Percentiles rank a stretch among this genome's conserved stretches.
phyloP scores from a whole-genome alignment of 106 monocot genomes.

The Phalaenopsis equestris region DNA sequence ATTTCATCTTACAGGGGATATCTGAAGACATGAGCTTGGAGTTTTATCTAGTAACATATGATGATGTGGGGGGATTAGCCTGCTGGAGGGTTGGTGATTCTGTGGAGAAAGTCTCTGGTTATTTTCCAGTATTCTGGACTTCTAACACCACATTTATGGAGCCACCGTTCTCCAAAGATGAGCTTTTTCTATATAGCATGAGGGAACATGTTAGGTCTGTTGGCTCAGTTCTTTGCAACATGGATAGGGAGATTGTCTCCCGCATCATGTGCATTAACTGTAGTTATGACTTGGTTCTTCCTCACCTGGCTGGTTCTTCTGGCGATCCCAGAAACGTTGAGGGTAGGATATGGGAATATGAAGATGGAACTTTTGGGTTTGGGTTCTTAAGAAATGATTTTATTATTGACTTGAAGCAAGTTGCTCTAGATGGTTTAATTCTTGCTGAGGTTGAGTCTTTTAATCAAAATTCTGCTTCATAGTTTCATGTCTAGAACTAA shows the following conservation, averaged over 20 bases:
- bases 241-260: slow-evolving; percentile 35
- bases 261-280: slow-evolving; percentile 66
- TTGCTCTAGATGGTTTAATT: slow-evolving; percentile 52
- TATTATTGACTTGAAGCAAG: slow-evolving; percentile 70
- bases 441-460: slow-evolving; percentile 36
- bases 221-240: slow-evolving; percentile 7
- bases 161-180: slow-evolving; percentile 60
- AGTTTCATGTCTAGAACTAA: background rate
- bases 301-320: slow-evolving; percentile 30
- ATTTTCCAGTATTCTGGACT: slow-evolving; percentile 65
- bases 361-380: slow-evolving; percentile 78
- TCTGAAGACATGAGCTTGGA: slow-evolving; percentile 60
- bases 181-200: slow-evolving; percentile 44
- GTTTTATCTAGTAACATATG: slow-evolving; percentile 74
- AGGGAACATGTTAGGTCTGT: slow-evolving; percentile 33
- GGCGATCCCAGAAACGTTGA: slow-evolving; percentile 50
- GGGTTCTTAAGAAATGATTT: slow-evolving; percentile 66
- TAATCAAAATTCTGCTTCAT: background rate
- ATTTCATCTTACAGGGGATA: slow-evolving; percentile 62
- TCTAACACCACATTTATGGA: slow-evolving; percentile 56
- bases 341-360: slow-evolving; percentile 92
- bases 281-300: slow-evolving; percentile 59
- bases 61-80: slow-evolving; percentile 73
- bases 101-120: slow-evolving; percentile 40
- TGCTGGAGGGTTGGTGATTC: slow-evolving; percentile 63